Evolutionary conservation across 2,329 filamentous ascomycete genomes (phyloP).

Genomic region (Elsinoe perseae): DNA sequence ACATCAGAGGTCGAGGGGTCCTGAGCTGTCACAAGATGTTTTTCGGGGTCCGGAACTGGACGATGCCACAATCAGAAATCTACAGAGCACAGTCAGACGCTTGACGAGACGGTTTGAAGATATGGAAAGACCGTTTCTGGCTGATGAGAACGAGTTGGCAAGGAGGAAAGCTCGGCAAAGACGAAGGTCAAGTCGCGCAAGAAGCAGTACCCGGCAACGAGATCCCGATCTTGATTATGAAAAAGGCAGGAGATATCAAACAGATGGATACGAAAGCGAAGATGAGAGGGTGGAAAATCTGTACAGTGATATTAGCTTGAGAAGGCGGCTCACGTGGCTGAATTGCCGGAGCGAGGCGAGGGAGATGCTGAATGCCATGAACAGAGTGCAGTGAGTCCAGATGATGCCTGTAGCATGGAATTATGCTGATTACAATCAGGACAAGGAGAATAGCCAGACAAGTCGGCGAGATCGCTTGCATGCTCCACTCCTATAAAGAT

Average conservation of each 20-base stretch:
- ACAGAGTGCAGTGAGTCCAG: slow-evolving; percentile 28
- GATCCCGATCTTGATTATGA: slow-evolving; percentile 15
- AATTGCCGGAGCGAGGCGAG: slow-evolving; percentile 31
- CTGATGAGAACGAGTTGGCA: slow-evolving; percentile 20
- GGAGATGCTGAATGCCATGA: slow-evolving; percentile 30
- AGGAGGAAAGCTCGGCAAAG: slow-evolving; percentile 22
- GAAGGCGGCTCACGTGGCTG: slow-evolving; percentile 33
- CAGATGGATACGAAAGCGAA: slow-evolving; percentile 19
- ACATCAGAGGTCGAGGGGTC: slow-evolving; percentile 19
- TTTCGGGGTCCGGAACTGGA: slow-evolving; percentile 24
- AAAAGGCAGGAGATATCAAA: slow-evolving; percentile 16
- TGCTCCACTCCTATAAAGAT: slow-evolving; percentile 27
- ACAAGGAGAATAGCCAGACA: slow-evolving; percentile 30
- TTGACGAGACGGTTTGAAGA: slow-evolving; percentile 32
- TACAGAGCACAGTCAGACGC: slow-evolving; percentile 31
- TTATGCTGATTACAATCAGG: not conserved
- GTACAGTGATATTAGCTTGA: slow-evolving; percentile 28
- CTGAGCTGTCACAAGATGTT: slow-evolving; percentile 17
- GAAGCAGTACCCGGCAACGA: slow-evolving; percentile 20
- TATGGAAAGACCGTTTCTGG: slow-evolving; percentile 34
- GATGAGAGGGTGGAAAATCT: slow-evolving; percentile 29
- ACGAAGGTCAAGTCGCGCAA: slow-evolving; percentile 20
- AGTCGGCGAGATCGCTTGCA: slow-evolving; percentile 27
- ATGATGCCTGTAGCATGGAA: not conserved
- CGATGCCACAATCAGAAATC: slow-evolving; percentile 30